Base-by-base conservation (phyloP, 2,329 filamentous ascomycete genomes). In the Colletotrichum orbiculare region DNA sequence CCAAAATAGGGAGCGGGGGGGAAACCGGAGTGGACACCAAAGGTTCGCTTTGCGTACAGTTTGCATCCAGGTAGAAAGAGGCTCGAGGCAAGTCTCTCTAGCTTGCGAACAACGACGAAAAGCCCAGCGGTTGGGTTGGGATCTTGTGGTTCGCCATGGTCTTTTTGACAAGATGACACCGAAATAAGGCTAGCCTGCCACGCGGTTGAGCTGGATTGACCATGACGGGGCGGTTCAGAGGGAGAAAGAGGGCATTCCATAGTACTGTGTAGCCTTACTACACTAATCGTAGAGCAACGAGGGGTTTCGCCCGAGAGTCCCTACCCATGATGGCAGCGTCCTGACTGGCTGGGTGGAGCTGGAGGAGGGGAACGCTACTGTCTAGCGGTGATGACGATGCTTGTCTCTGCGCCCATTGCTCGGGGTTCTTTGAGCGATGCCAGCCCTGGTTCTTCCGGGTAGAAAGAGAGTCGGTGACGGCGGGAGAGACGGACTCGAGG, bases 301-400 rank as follows among this genome's bases (percentile, higher is more conserved):
- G 56, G 41, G 41, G 62, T 62, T 62, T 65, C 62, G 62, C 62
- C 58, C 52, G 62, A 56, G 62, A 62, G 58, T 33, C 62, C 62
- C 56, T 53, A 65, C 58, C 62, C 62, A 65, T 52, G 52, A 65
- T 65, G 46, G 62, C 45, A 7, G 58, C 37, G 2, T n/a, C n/a
- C 39, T 65, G 62, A 62, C 11, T 65, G 62, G 62, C 43, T 4
- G 42, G 37, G 6, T 41, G 33, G n/a, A 34, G 47, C 12, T 9
- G 35, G 38, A 41, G 38, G 38, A 41, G 38, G 38, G 39, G 39
- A 10, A 41, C 9, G 39, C 39, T 41, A 13, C 39, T 41, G 9
- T 10, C 39, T 13, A 10, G 39, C 39, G 9, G 25, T 25, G 25
- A 25, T 25, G 25, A 25, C 25, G 25, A 25, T 25, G 25, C 25